These are phyloP conservation scores for Phylloporus rhodoxanthus DNA, from an alignment of 768 basidiomycete genomes.

Conservation along the genomic window DNA sequence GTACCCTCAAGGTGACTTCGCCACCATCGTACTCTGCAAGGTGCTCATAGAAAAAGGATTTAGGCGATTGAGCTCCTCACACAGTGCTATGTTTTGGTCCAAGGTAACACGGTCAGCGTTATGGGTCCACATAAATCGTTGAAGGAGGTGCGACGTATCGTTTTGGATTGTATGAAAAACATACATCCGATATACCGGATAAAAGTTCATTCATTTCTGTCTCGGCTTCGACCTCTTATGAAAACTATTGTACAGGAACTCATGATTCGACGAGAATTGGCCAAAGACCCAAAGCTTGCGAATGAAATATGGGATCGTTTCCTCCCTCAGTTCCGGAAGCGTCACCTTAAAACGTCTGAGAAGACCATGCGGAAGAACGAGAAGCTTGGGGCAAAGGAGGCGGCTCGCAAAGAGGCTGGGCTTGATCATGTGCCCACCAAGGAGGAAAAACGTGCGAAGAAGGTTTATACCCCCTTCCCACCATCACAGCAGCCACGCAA, in stretches of 20 bases:
- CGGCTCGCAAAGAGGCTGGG: constrained; percentile 63
- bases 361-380: constrained; percentile 92
- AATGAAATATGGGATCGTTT: constrained; percentile 96
- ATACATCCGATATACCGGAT: constrained; percentile 99
- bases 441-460: constrained; percentile 64
- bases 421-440: constrained; percentile 37
- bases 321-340: constrained; percentile 91
- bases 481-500: constrained; percentile 91
- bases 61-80: constrained; percentile 97
- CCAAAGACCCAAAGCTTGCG: constrained; percentile 95
- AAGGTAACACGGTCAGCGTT: constrained; percentile 95
- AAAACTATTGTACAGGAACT: constrained; percentile 58
- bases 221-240: neutral
- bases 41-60: constrained; percentile 6
- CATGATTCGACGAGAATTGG: constrained; percentile 96
- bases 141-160: constrained; percentile 92
- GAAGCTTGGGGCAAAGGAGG: constrained; percentile 50
- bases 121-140: constrained; percentile 96
- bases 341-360: constrained; percentile 88
- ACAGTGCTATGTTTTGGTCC: constrained; percentile 94
- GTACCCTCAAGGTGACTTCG: constrained; percentile 78
- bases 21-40: neutral
- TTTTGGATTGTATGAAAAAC: constrained; percentile 99
- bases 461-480: constrained; percentile 97
- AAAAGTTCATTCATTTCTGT: constrained; percentile 50